Base-by-base conservation (phyloP, 176 grass and related monocot genomes). In the Cocos nucifera region DNA sequence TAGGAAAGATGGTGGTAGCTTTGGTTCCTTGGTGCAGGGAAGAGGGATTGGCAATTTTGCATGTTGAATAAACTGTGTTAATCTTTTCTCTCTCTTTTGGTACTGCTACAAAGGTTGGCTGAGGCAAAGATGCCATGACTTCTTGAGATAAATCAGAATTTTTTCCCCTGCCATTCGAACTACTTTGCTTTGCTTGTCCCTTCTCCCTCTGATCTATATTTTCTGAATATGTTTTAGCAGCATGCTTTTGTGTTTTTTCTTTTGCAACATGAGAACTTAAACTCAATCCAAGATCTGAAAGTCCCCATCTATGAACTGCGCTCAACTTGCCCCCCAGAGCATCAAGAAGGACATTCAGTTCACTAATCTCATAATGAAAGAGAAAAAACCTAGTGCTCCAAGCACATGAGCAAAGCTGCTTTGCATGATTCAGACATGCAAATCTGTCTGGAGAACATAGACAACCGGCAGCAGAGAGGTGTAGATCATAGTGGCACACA, bases 401-500 rank as follows among this genome's bases (percentile, higher is more conserved):
- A 50, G 83, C 87, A 73, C 92, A 97, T 30, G 62, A 88, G 53
- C 92, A 91, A 49, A 97, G 78, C 35, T 88, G 75, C 70, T 91
- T 85, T 82, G 81, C 83, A 64, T 97, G 92, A 61, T 78, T 55
- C 24, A 91, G 81, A 58, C 87, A 97, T 76, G 66, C 57, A 50
- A 82, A 97, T 55, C 69, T 83, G 14, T 91, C 78, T 53, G 75
- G 64, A 49, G 74, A 85, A 62, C 87, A 97, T 49, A 63, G 50
- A 62, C 87, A 97, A 50, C 87, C 61, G 29, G 64, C 80, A 67
- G 92, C 87, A 69, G 92, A 91, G 60, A 97, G 84, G 77, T 91
- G 76, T 51, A 97, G 74, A 85, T 97, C 87, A 69, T 91, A 97
- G 78, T 88, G 86, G 73, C 92, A 97, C 26, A 97, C 71, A 16